phyloP scores from a whole-genome alignment of 148 eudicot genomes.

The Heliosperma pusillum region DNA sequence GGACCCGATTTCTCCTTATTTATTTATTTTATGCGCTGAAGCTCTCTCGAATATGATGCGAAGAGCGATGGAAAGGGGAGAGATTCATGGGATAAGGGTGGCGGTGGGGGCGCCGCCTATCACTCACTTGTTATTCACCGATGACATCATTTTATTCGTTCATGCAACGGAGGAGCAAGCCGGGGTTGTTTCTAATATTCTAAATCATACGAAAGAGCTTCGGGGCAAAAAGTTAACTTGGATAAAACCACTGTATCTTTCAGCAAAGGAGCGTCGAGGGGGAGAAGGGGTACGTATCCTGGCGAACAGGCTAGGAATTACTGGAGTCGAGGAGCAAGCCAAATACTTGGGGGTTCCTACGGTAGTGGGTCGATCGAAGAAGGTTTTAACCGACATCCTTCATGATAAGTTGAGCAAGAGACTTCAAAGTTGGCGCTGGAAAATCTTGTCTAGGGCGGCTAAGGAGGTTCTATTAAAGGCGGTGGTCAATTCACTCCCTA shows the following conservation, averaged over 20 bases:
- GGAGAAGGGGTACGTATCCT: neutral
- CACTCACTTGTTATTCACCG: neutral
- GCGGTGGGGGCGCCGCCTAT: neutral
- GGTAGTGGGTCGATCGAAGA: no score
- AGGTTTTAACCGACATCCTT: neutral
- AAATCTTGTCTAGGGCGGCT: no score
- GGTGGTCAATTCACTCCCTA: no score
- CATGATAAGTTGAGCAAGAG: no score
- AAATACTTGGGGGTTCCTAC: neutral
- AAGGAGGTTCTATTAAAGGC: no score
- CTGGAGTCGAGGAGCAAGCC: neutral
- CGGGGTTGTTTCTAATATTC: neutral
- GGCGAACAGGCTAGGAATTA: neutral
- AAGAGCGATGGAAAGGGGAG: no score
- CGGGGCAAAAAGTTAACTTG: neutral
- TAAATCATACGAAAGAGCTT: neutral
- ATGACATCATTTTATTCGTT: no score
- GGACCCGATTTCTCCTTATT: no score
- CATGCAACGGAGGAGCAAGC: neutral
- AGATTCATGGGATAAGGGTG: neutral
- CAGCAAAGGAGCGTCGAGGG: no score
- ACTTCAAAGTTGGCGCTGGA: no score
- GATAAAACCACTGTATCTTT: neutral
- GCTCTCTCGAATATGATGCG: no score
- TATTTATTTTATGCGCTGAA: no score